Conservation (phyloP, 805 yeast species). For the Candida odintsovae region DNA sequence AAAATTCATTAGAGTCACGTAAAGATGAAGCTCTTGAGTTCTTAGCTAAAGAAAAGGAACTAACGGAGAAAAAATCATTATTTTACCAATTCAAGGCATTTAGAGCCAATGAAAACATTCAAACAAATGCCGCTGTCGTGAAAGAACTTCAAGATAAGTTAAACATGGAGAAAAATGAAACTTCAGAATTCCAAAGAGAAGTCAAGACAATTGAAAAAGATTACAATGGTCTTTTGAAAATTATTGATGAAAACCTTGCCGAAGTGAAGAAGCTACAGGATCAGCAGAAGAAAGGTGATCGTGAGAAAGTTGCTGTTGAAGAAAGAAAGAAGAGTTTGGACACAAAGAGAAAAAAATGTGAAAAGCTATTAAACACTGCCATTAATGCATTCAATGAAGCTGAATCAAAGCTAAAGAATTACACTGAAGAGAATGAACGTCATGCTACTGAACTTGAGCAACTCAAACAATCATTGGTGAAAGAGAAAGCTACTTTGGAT, state of each 20-base stretch:
- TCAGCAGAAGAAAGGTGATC: conserved; percentile 40
- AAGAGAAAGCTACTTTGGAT: conserved; percentile 54
- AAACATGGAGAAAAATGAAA: conserved; percentile 36
- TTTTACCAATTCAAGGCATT: conserved; percentile 48
- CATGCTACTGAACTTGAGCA: conserved; percentile 38
- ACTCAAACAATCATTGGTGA: conserved; percentile 39
- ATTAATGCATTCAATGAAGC: conserved; percentile 39
- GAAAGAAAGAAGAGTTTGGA: conserved; percentile 69
- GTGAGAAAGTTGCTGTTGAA: conserved; percentile 61
- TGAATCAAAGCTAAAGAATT: conserved; percentile 38
- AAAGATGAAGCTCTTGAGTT: conserved; percentile 67
- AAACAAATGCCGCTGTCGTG: conserved; percentile 31
- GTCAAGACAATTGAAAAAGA: conserved; percentile 26
- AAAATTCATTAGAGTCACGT: conserved; percentile 52
- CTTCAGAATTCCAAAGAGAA: conserved; percentile 34
- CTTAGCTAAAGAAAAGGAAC: conserved; percentile 56
- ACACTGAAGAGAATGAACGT: conserved; percentile 39
- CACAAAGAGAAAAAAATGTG: conserved; percentile 52
- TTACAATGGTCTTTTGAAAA: conserved; percentile 19
- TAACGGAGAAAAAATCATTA: conserved; percentile 46
- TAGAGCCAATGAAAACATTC: conserved; percentile 35
- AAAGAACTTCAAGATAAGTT: conserved; percentile 37
- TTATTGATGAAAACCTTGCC: conserved; percentile 20
- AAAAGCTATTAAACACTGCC: conserved; percentile 47
- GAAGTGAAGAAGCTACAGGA: conserved; percentile 29